These are phyloP conservation scores for Fusarium sp. DNA, from an alignment of 2,329 filamentous ascomycete genomes.

Conservation along the genomic window DNA sequence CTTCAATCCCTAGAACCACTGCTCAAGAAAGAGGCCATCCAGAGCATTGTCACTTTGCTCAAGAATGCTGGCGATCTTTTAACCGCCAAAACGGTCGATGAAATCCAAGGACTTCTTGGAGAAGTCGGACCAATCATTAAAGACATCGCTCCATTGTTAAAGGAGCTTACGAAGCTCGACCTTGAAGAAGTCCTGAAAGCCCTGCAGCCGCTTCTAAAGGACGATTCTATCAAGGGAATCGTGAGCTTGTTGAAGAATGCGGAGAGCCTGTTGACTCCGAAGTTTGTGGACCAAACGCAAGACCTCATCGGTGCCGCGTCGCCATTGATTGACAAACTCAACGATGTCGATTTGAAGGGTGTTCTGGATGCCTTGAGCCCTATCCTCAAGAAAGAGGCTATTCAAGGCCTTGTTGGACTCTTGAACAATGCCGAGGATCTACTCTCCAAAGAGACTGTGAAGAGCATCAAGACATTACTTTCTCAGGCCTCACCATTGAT, in stretches of 20 bases:
- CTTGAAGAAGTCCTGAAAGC: constrained; percentile 53
- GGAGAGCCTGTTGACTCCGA: constrained; percentile 45
- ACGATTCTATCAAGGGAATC: constrained; percentile 39
- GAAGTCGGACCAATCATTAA: constrained; percentile 52
- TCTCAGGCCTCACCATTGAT: constrained; percentile 11
- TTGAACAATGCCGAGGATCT: constrained; percentile 18
- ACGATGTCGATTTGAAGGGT: constrained; percentile 26
- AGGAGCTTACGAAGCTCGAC: constrained; percentile 54
- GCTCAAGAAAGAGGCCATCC: constrained; percentile 48
- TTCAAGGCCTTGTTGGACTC: constrained; percentile 13
- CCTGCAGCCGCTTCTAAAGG: constrained; percentile 54
- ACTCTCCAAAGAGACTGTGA: constrained; percentile 14
- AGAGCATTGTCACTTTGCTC: constrained; percentile 45
- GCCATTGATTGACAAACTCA: constrained; percentile 22
- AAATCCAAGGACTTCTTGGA: constrained; percentile 53
- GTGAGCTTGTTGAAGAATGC: constrained; percentile 53
- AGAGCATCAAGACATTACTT: constrained; percentile 25
- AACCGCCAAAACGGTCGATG: constrained; percentile 41
- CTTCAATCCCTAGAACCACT: constrained; percentile 50
- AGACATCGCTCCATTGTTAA: constrained; percentile 39
- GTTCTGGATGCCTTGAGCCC: constrained; percentile 22
- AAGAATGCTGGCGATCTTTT: constrained; percentile 47
- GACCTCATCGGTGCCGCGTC: constrained; percentile 35
- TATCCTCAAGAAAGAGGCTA: constrained; percentile 20
- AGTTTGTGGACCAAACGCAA: constrained; percentile 44